Evolutionary conservation across 441 rosid species (phyloP).

Genomic region (Dalechampia spathulata): DNA sequence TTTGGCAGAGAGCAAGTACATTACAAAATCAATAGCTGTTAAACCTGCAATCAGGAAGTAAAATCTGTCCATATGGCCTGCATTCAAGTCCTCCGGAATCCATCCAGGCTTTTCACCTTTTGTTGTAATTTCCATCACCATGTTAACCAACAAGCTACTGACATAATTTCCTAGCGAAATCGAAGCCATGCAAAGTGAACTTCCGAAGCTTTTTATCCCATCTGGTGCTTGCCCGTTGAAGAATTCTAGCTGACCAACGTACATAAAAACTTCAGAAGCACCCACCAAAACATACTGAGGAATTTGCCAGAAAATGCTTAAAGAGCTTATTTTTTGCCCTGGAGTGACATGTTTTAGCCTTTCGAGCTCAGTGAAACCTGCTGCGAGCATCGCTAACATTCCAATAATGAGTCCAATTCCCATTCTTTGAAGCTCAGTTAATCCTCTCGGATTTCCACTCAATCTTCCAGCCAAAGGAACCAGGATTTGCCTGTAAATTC

Average conservation of each 20-base stretch:
- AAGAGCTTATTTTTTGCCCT: conserved; percentile 46
- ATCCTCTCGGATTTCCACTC: conserved; percentile 45
- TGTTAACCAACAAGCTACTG: conserved; percentile 61
- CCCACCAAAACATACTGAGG: conserved; percentile 85
- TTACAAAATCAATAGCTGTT: conserved; percentile 53
- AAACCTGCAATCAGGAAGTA: conserved; percentile 60
- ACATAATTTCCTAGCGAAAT: conserved; percentile 81
- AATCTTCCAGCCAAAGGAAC: conserved; percentile 46
- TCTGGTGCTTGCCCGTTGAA: conserved; percentile 87
- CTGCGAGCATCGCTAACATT: conserved; percentile 73
- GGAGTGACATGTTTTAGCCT: conserved; percentile 39
- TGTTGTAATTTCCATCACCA: conserved; percentile 63
- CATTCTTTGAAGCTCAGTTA: conserved; percentile 81
- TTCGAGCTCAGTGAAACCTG: conserved; percentile 62
- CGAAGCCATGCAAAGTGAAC: conserved; percentile 94
- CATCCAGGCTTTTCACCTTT: conserved; percentile 59
- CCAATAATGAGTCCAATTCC: conserved; percentile 78
- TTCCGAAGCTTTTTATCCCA: conserved; percentile 86
- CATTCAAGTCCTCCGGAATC: conserved; percentile 67
- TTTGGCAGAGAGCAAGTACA: conserved; percentile 57
- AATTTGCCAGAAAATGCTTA: conserved; percentile 81
- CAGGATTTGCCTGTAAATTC: conserved; percentile 57
- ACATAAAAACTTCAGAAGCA: conserved; percentile 89
- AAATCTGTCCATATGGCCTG: conserved; percentile 74
- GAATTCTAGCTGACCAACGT: conserved; percentile 85